These are phyloP conservation scores for Alternaria infectoria DNA, from an alignment of 2,329 filamentous ascomycete genomes.

Conservation along the genomic window DNA sequence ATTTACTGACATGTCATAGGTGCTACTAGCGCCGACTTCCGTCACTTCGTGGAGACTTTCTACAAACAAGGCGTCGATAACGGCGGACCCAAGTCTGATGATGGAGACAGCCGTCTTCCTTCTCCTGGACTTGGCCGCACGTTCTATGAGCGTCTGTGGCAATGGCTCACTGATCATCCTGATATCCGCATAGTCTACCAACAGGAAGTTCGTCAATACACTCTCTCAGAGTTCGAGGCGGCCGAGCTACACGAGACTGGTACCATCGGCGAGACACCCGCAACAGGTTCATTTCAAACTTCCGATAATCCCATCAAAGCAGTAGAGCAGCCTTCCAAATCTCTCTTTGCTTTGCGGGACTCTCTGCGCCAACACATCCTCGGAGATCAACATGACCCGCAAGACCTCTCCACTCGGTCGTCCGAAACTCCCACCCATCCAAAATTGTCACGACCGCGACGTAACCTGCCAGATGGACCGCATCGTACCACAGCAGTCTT, in stretches of 20 bases:
- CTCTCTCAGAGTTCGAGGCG: constrained; percentile 41
- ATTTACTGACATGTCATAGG: constrained; percentile 33
- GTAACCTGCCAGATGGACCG: constrained; percentile 14
- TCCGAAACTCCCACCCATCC: background rate
- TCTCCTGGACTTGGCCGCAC: constrained; percentile 31
- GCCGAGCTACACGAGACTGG: constrained; percentile 29
- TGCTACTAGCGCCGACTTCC: constrained; percentile 50
- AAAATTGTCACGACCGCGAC: constrained; percentile 11
- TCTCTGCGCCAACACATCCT: constrained; percentile 28
- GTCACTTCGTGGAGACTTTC: constrained; percentile 46
- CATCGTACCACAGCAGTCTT: constrained; percentile 26
- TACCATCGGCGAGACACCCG: background rate
- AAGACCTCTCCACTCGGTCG: background rate
- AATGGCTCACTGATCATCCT: constrained; percentile 62
- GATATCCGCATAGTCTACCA: constrained; percentile 62
- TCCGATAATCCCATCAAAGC: background rate
- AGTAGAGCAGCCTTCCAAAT: constrained; percentile 13
- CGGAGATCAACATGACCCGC: constrained; percentile 10
- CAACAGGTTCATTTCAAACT: background rate
- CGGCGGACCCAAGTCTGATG: background rate
- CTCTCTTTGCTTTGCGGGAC: constrained; percentile 21
- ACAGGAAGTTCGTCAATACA: constrained; percentile 40
- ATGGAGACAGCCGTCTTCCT: background rate
- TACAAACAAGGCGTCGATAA: constrained; percentile 32
- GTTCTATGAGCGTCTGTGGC: constrained; percentile 63